Percentiles rank a stretch among this genome's conserved stretches.
Evolutionary conservation across 1,284 basidiomycete genomes (phyloP).

Genomic region (Malassezia japonica): DNA sequence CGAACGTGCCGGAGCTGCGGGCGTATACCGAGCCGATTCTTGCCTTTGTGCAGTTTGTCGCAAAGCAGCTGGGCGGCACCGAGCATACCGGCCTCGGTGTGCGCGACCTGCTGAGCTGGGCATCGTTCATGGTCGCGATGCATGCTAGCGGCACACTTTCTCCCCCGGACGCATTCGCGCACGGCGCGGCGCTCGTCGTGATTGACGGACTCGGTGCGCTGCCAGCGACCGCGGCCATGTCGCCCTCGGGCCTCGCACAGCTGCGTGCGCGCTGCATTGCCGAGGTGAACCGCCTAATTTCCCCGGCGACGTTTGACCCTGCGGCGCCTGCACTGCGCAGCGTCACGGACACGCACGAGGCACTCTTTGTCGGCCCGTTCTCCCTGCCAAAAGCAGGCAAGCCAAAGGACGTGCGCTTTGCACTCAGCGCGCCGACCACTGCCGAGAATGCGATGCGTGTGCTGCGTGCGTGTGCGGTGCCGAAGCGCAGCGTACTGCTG

Average conservation of each 20-base stretch:
- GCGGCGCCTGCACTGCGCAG: constrained; percentile 50
- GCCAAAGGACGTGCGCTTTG: neutral
- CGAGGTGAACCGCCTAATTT: constrained; percentile 49
- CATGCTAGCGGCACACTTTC: constrained; percentile 40
- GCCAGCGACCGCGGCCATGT: constrained; percentile 43
- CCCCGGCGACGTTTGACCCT: constrained; percentile 20
- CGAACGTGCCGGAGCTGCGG: constrained; percentile 52
- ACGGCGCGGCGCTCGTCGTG: constrained; percentile 50
- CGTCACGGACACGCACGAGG: constrained; percentile 35
- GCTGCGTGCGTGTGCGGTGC: constrained; percentile 75
- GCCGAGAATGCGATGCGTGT: constrained; percentile 80
- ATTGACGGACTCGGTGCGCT: constrained; percentile 50
- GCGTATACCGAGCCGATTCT: constrained; percentile 62
- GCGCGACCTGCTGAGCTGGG: constrained; percentile 89
- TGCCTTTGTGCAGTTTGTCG: constrained; percentile 75
- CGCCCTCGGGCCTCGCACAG: constrained; percentile 58
- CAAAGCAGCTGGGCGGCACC: constrained; percentile 58
- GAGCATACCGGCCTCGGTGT: constrained; percentile 54
- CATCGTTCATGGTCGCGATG: constrained; percentile 69
- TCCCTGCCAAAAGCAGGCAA: constrained; percentile 54
- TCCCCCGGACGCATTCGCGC: constrained; percentile 43
- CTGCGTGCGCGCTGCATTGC: constrained; percentile 54
- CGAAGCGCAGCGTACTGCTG: constrained; percentile 74
- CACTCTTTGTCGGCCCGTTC: constrained; percentile 67
- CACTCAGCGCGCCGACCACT: constrained; percentile 65